These are phyloP conservation scores for Phytophthora citricola DNA, from an alignment of 352 stramenopile genomes.

Conservation along the genomic window DNA sequence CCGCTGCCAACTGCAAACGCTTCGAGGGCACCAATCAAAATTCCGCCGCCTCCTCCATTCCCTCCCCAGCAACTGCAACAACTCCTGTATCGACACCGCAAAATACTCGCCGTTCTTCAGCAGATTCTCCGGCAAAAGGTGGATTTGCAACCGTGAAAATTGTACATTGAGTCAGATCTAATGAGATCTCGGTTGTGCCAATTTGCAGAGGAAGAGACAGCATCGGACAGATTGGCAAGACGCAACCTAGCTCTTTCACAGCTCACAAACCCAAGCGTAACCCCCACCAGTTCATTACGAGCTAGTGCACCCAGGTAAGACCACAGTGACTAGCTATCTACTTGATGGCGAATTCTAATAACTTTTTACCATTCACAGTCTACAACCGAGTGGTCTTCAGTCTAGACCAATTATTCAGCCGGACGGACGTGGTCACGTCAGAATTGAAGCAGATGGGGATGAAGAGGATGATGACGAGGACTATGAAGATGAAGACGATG, in stretches of 20 bases:
- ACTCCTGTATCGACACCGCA: constrained; percentile 10
- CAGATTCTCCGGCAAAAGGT: constrained; percentile 22
- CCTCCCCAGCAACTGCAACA: constrained; percentile 36
- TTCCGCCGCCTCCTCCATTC: constrained; percentile 58
- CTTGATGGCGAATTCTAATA: background rate
- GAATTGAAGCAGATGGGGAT: constrained; percentile 49
- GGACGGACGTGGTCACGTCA: constrained; percentile 33
- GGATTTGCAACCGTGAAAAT: background rate
- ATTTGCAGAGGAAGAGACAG: background rate
- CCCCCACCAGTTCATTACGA: constrained; percentile 9
- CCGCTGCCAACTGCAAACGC: constrained; percentile 3
- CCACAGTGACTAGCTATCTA: background rate
- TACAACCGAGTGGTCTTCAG: constrained; percentile 4
- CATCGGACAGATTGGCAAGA: constrained; percentile 49
- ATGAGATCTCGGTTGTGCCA: too few relatives aligned
- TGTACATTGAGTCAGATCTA: background rate
- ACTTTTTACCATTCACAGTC: constrained; percentile 2
- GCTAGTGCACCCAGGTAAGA: constrained; percentile 29
- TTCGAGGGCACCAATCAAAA: constrained; percentile 31
- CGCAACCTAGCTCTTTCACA: constrained; percentile 70
- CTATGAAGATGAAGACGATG: constrained; percentile 59
- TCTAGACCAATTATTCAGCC: constrained; percentile 18
- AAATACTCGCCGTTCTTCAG: constrained; percentile 21
- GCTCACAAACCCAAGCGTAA: constrained; percentile 44
- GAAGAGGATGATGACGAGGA: constrained; percentile 55